Base-by-base conservation (phyloP, 2,329 filamentous ascomycete species). In the Akanthomyces muscarius region DNA sequence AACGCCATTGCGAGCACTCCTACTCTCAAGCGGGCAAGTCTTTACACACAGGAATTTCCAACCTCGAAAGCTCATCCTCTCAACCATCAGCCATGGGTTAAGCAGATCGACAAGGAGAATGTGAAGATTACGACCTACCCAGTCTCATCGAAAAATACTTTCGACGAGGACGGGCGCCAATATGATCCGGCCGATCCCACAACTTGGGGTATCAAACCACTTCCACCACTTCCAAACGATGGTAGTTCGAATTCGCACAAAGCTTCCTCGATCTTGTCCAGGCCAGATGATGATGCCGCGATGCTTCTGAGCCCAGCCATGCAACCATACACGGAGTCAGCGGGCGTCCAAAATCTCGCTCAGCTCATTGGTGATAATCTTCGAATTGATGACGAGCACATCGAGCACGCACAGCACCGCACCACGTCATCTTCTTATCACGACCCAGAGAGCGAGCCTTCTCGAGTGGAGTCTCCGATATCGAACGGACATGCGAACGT, bases 401-500 rank as follows among this genome's bases (percentile, higher is more conserved):
- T 18, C 5, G 13, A 48, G 28, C 21, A 33, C n/a, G 52, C 51
- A 42, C 47, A 64, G 14, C 58, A 56, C 13, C 58, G 63, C 11
- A 56, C 45, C 16, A 59, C 64, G 4, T 66, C 64, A 14, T 66
- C 64, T 2, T 64, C 60, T 18, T 66, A 66, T 38, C 51, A 62
- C 25, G 48, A 53, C 13, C 54, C 57, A 13, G 56, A 61, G 4
- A 48, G 53, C 25, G 64, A 66, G 13, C 33, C 63, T n/a, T 65
- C 63, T 13, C 62, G 67, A 21, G 33, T 70, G 1, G 69, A 70
- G 38, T 76, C 75, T n/a, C 74, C 74, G 5, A 64, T 67, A 10
- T 68, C 69, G 11, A 65, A 67, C 5, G 25, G 52, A 13, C 60
- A 61, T 10, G 42, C 61, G 5, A 68, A 72, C 48, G 69, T 64